Evolutionary conservation across 768 basidiomycete genomes (phyloP), one percentile per base, ranked within the genome.

Genomic region (Calocybe indica): DNA sequence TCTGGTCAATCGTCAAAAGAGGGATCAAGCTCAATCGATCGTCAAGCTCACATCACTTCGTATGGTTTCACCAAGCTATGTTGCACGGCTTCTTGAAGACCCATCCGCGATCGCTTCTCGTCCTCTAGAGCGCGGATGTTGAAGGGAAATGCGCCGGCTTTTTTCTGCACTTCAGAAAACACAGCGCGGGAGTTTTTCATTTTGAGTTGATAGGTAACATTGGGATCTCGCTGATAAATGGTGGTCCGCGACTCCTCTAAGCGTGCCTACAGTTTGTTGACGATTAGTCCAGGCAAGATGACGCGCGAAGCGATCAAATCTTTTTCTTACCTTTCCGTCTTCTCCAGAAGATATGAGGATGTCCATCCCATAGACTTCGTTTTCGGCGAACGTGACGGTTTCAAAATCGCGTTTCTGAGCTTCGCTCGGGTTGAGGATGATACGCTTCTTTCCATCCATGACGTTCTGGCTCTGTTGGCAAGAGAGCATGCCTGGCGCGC

Each of bases 111-210:
- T 45, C 91, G 82, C 70, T 94, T 94, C 77, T 98, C 95, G 60
- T 98, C 95, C 54, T 95, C 95, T 49, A 98, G 77, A 40, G 77
- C 76, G 52, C 96, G 90, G 53, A 99, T 79, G 58, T 94, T 97
- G 78, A 99, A 97, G 32, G 96, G 95, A 82, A 99, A 98, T 5
- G 92, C 78, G 22, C 95, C 95, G 37, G 96, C 91, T 69, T 97
- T 98, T 76, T 92, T 94, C 70, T 94, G 90, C 58, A 97, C 90
- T 68, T 98, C 95, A 43, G 89, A 88, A 72, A 97, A 98, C 37
- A 95, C 86, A n/a, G 86, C 80, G 53, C 95, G 88, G 38, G 93
- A 94, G 53, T 88, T 95, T 75, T 95, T 97, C 83, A 95, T 86
- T 75, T 98, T 98, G 61, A 98, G 78, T 64, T 92, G 90, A 70